Percentiles rank a stretch among this genome's conserved stretches.
phyloP scores from a whole-genome alignment of 2,329 filamentous ascomycete species.

The Metarhizium album region DNA sequence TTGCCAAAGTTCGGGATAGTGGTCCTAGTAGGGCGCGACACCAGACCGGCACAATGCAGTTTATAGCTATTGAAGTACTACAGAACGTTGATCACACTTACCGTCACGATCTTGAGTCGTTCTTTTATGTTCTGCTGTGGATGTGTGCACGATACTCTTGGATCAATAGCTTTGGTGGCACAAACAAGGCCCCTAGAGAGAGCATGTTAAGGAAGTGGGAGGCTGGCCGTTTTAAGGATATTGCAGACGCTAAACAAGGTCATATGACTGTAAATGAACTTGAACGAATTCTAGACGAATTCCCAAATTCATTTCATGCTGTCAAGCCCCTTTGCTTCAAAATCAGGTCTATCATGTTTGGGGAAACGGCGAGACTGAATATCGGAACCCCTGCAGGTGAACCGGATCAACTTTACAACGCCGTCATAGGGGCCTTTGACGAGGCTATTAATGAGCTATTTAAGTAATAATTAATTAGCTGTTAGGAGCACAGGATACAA shows the following conservation, averaged over 20 bases:
- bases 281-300: constrained; percentile 7
- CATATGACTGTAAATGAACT: constrained; percentile 8
- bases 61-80: constrained; percentile 21
- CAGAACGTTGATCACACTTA: constrained; percentile 15
- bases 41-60: constrained; percentile 9
- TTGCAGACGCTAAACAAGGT: constrained; percentile 5
- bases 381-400: constrained; percentile 8
- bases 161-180: constrained; percentile 2
- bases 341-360: constrained; percentile 6
- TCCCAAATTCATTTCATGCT: constrained; percentile 8
- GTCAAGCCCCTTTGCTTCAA: constrained; percentile 11
- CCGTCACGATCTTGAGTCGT: constrained; percentile 7
- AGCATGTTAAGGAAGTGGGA: constrained; percentile 7
- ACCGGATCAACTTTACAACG: constrained; percentile 8
- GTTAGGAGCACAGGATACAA: too few relatives aligned
- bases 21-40: constrained; percentile 6
- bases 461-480: too few relatives aligned
- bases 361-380: constrained; percentile 2
- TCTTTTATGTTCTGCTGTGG: constrained; percentile 5
- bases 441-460: background rate
- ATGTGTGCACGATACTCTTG: constrained; percentile 8
- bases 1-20: constrained; percentile 6
- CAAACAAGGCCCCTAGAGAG: background rate
- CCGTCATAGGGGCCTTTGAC: constrained; percentile 9
- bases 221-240: constrained; percentile 5